Evolutionary conservation across 2,329 filamentous ascomycete genomes (phyloP).

Genomic region (Clathrospora elynae): DNA sequence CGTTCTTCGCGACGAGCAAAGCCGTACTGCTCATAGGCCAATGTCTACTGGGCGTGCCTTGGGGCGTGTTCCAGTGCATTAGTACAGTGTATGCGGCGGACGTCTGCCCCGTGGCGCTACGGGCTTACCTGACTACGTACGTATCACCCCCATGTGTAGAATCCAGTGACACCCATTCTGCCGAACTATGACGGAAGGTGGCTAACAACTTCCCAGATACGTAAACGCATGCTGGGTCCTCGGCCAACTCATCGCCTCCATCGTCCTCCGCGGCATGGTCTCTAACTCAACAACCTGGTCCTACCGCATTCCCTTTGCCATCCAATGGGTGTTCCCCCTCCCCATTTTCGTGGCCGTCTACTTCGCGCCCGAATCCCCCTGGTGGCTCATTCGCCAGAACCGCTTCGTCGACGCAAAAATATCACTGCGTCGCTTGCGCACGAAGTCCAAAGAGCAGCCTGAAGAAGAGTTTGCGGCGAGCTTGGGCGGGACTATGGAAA

Average conservation of each 20-base stretch:
- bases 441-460: constrained; percentile 10
- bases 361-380: constrained; percentile 70
- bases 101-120: constrained; percentile 70
- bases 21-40: constrained; percentile 20
- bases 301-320: constrained; percentile 65
- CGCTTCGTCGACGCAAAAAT: constrained; percentile 64
- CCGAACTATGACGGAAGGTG: neutral
- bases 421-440: constrained; percentile 17
- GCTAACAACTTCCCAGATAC: constrained; percentile 11
- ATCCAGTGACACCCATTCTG: too few species aligned
- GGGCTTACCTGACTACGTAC: constrained; percentile 62
- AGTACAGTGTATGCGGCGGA: constrained; percentile 55
- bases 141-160: too few species aligned
- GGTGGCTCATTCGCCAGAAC: constrained; percentile 72
- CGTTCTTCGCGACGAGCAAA: constrained; percentile 24
- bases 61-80: constrained; percentile 49
- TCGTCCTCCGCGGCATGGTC: constrained; percentile 68
- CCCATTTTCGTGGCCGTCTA: constrained; percentile 66
- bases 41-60: constrained; percentile 39
- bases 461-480: constrained; percentile 10
- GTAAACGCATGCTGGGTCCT: constrained; percentile 38
- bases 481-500: constrained; percentile 6
- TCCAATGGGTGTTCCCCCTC: constrained; percentile 61
- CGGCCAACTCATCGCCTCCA: constrained; percentile 70
- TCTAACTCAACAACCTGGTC: constrained; percentile 64